phyloP scores from a whole-genome alignment of 768 basidiomycete genomes.

The Hypholoma sublateritium region DNA sequence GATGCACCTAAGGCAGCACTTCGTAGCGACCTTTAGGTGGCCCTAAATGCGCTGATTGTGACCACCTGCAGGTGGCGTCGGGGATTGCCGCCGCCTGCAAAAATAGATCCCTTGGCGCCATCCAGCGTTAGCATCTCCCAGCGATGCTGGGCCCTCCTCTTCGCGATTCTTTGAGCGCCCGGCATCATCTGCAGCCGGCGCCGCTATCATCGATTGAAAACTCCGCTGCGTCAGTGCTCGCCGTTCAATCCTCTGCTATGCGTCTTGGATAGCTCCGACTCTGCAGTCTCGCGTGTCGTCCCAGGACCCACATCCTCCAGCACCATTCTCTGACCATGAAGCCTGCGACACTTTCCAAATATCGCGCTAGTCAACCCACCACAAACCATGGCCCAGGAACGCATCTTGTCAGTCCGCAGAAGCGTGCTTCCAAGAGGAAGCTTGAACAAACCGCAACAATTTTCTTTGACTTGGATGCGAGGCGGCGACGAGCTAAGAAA shows the following conservation, averaged over 20 bases:
- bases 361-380: background rate
- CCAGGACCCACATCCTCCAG: too few species aligned
- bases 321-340: background rate
- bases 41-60: background rate
- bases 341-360: background rate
- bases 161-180: too few species aligned
- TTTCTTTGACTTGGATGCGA: background rate
- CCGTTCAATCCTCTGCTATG: background rate
- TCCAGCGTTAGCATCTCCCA: background rate
- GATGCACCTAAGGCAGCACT: slow-evolving; percentile 3
- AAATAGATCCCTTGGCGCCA: background rate
- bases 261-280: too few species aligned
- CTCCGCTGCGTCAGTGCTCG: background rate
- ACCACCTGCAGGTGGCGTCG: background rate
- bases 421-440: background rate
- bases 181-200: too few species aligned
- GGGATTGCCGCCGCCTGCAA: background rate
- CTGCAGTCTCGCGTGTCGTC: too few species aligned
- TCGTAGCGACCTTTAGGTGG: background rate
- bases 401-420: background rate
- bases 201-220: too few species aligned
- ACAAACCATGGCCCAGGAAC: background rate
- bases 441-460: background rate
- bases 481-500: background rate
- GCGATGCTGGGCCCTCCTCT: too few species aligned